Percentiles rank a stretch among this genome's conserved stretches.
Conservation (phyloP, 129 eudicot genomes). For the Chrysanthemum lavandulifolium region DNA sequence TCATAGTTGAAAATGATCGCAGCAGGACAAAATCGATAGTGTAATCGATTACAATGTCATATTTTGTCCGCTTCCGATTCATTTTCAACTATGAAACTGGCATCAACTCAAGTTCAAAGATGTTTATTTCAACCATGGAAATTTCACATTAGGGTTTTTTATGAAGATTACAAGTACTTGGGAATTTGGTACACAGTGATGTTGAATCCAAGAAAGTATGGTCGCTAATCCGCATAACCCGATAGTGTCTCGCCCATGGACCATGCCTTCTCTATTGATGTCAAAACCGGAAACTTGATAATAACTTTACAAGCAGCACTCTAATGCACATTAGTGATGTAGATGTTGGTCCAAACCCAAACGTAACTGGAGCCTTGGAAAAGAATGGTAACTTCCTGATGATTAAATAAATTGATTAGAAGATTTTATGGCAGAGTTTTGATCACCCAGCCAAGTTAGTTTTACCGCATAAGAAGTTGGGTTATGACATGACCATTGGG, state of each 20-base stretch:
- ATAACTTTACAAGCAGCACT: constrained; percentile 5
- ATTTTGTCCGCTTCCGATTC: constrained; percentile 13
- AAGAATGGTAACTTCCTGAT: constrained; percentile 33
- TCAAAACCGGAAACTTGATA: constrained; percentile 26
- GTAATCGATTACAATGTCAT: constrained; percentile 9
- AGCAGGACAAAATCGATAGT: constrained; percentile 23
- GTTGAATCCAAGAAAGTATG: constrained; percentile 24
- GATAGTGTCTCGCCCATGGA: not conserved
- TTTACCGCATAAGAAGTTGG: constrained; percentile 44
- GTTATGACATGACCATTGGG: constrained; percentile 9
- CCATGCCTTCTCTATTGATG: constrained; percentile 17
- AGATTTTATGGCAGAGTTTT: constrained; percentile 41
- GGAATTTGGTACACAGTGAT: constrained; percentile 41
- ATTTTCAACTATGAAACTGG: constrained; percentile 26
- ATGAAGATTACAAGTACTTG: constrained; percentile 16
- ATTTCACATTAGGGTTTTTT: constrained; percentile 37
- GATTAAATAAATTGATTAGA: constrained; percentile 9
- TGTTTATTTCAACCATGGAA: constrained; percentile 13
- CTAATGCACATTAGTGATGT: constrained; percentile 19
- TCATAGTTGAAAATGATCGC: not conserved
- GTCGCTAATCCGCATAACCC: constrained; percentile 39
- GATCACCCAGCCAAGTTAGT: constrained; percentile 33
- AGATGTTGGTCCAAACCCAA: constrained; percentile 13
- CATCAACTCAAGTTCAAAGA: not conserved
- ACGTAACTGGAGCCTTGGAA: constrained; percentile 25